These are phyloP conservation scores for Aspergillus jensenii DNA, from an alignment of 2,329 filamentous ascomycete genomes.

Conservation along the genomic window DNA sequence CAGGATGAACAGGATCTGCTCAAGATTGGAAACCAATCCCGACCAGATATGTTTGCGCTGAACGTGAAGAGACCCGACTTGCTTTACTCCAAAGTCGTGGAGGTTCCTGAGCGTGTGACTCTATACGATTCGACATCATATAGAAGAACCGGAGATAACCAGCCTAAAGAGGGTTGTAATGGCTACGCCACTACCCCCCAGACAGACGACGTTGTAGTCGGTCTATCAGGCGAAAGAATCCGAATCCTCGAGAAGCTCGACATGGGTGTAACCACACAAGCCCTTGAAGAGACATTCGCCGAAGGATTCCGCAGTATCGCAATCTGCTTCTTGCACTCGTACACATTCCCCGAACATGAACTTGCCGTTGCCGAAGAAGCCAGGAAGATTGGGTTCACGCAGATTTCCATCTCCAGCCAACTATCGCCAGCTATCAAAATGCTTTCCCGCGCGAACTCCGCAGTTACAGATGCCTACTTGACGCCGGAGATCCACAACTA, in stretches of 20 bases:
- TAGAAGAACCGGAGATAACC: constrained; percentile 49
- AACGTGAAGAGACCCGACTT: constrained; percentile 75
- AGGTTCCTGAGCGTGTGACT: constrained; percentile 84
- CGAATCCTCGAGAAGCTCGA: constrained; percentile 64
- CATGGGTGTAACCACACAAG: constrained; percentile 57
- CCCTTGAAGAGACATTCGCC: constrained; percentile 56
- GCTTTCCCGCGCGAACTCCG: constrained; percentile 71
- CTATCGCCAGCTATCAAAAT: constrained; percentile 85
- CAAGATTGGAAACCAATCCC: constrained; percentile 84
- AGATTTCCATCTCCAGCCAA: constrained; percentile 70
- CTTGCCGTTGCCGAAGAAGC: constrained; percentile 75
- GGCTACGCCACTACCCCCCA: constrained; percentile 50
- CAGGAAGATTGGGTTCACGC: constrained; percentile 73
- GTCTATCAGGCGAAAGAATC: constrained; percentile 66
- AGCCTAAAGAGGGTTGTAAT: no score
- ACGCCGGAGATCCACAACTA: constrained; percentile 79
- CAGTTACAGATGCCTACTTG: constrained; percentile 76
- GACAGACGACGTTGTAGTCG: constrained; percentile 60
- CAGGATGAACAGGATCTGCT: constrained; percentile 61
- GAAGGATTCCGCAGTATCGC: constrained; percentile 65
- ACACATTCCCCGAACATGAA: constrained; percentile 86
- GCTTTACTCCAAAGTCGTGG: constrained; percentile 81
- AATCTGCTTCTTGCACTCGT: constrained; percentile 85
- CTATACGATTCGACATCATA: constrained; percentile 62
- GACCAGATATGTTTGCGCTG: constrained; percentile 77